These are phyloP conservation scores for Ustilago trichophora DNA, from an alignment of 1,284 basidiomycete species.

Conservation along the genomic window DNA sequence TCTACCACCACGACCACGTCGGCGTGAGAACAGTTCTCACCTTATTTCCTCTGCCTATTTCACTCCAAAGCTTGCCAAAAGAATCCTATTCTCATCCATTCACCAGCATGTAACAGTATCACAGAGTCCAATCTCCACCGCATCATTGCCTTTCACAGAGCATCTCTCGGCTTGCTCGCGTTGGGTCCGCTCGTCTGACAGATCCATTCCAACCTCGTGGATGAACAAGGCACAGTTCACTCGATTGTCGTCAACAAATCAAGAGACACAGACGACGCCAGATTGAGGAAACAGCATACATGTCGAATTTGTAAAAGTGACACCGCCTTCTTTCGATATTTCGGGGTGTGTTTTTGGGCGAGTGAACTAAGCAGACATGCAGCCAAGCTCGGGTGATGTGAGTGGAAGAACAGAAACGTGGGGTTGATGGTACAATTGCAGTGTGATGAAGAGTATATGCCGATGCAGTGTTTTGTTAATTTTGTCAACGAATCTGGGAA, in stretches of 20 bases:
- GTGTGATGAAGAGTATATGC: conserved; percentile 18
- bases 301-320: conserved; percentile 19
- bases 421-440: conserved; percentile 49
- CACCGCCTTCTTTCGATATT: conserved; percentile 53
- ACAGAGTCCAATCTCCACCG: neutral
- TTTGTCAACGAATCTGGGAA: neutral
- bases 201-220: too few species aligned
- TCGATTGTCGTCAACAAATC: neutral
- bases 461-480: conserved; percentile 21
- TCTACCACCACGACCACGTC: neutral
- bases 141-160: neutral
- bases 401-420: conserved; percentile 9
- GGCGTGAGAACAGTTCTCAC: neutral
- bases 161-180: too few species aligned
- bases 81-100: too few species aligned
- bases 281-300: conserved; percentile 26
- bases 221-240: too few species aligned
- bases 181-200: too few species aligned
- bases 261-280: conserved; percentile 18
- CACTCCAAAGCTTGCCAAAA: too few species aligned
- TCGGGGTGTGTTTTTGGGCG: conserved; percentile 28
- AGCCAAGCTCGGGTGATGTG: neutral
- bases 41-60: too few species aligned
- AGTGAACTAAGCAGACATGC: conserved; percentile 6
- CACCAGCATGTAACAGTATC: conserved; percentile 23